Evolutionary conservation across 1,284 basidiomycete genomes (phyloP).

Genomic region (Megacollybia platyphylla): DNA sequence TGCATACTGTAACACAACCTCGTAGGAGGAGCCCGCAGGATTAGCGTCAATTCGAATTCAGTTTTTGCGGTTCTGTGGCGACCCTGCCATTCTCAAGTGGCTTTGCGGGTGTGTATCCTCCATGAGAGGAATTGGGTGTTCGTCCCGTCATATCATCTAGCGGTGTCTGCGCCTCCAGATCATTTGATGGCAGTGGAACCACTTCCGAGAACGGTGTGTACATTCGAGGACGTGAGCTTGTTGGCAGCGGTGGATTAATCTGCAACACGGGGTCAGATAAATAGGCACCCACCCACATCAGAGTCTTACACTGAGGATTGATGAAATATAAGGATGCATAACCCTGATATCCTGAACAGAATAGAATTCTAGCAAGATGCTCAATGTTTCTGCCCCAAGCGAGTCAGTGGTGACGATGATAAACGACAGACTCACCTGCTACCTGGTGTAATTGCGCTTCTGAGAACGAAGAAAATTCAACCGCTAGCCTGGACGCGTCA

Average conservation of each 20-base stretch:
- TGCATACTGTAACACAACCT: too few relatives aligned
- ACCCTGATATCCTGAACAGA: constrained; percentile 39
- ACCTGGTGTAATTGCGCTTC: constrained; percentile 43
- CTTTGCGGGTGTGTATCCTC: constrained; percentile 33
- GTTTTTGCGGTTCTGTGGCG: too few relatives aligned
- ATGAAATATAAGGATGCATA: constrained; percentile 34
- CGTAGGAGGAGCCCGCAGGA: too few relatives aligned
- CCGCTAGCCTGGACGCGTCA: constrained; percentile 50
- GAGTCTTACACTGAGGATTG: constrained; percentile 35
- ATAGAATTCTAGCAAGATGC: constrained; percentile 64
- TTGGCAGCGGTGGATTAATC: constrained; percentile 31
- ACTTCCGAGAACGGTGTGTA: constrained; percentile 13
- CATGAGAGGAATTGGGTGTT: constrained; percentile 49
- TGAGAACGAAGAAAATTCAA: constrained; percentile 53
- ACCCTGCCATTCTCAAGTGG: not conserved
- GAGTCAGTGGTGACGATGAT: constrained; percentile 6
- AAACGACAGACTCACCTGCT: constrained; percentile 31
- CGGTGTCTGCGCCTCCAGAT: constrained; percentile 10
- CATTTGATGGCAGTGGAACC: constrained; percentile 9
- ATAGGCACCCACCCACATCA: not conserved
- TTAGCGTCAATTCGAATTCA: too few relatives aligned
- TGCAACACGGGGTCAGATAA: constrained; percentile 10
- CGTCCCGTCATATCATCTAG: constrained; percentile 22
- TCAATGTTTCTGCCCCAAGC: constrained; percentile 36
- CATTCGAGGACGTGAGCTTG: constrained; percentile 15